These are phyloP conservation scores for Ormosia emarginata DNA, from an alignment of 306 rosid genomes.

Conservation along the genomic window DNA sequence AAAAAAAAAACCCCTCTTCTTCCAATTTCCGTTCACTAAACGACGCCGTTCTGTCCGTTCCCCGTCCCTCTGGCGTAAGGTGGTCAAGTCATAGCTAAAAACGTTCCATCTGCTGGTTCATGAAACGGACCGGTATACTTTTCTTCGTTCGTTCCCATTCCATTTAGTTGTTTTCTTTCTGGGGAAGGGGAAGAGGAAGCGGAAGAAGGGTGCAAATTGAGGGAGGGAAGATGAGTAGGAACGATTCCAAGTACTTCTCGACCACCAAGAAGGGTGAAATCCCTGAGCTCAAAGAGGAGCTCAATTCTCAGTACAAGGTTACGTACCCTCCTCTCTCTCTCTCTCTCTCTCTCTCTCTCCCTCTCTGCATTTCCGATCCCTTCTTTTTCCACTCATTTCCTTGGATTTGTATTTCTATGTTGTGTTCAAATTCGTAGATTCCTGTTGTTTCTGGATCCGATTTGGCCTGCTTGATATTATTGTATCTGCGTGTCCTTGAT, in stretches of 20 bases:
- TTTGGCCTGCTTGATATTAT: neutral
- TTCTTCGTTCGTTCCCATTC: neutral
- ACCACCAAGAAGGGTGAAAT: slow-evolving; percentile 99
- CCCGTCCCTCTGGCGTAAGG: neutral
- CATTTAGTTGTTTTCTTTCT: too few relatives aligned
- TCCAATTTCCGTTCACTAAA: neutral
- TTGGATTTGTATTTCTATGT: neutral
- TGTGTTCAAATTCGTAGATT: neutral
- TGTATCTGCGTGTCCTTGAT: neutral
- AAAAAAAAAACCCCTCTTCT: neutral
- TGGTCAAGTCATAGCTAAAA: neutral
- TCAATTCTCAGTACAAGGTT: slow-evolving; percentile 99
- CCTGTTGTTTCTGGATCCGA: slow-evolving; percentile 8
- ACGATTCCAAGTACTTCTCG: slow-evolving; percentile 98
- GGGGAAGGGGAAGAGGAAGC: neutral
- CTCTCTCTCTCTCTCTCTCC: neutral
- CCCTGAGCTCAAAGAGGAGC: slow-evolving; percentile 99
- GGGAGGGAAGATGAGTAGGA: slow-evolving; percentile 71
- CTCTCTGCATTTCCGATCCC: neutral
- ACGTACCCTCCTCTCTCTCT: slow-evolving; percentile 16
- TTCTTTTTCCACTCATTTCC: neutral
- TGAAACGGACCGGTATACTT: neutral
- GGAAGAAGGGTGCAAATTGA: neutral
- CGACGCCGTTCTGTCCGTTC: neutral
- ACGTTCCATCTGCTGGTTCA: neutral